Evolutionary conservation across 2,329 filamentous ascomycete species (phyloP).

Genomic region (Fusarium lyarnte): DNA sequence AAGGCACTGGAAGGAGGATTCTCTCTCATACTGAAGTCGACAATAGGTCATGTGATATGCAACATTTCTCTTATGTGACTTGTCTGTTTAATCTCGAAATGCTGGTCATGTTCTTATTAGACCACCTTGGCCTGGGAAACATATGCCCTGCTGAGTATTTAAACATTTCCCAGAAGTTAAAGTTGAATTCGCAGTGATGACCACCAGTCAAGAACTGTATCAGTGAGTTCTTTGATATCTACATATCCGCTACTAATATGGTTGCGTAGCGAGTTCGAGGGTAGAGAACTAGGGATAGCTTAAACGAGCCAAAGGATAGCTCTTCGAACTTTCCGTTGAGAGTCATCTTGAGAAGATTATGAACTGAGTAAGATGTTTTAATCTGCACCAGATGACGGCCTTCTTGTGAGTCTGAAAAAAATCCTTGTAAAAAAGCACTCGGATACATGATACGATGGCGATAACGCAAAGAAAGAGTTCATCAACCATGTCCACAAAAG

Average conservation of each 20-base stretch:
- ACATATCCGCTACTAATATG: not conserved
- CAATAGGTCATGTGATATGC: not conserved
- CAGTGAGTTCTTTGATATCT: not conserved
- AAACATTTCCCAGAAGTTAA: not conserved
- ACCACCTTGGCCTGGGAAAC: no score
- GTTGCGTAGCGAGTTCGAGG: not conserved
- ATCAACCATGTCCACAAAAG: not conserved
- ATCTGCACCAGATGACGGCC: accelerated
- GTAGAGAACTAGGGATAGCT: not conserved
- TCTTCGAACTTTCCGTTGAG: not conserved
- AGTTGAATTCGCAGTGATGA: accelerated
- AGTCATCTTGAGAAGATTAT: not conserved
- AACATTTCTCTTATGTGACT: not conserved
- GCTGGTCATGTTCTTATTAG: no score
- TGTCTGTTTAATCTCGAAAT: not conserved
- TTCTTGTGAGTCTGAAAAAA: not conserved
- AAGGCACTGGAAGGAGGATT: no score
- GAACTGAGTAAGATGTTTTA: not conserved
- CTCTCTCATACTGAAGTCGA: accelerated
- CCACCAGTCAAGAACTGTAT: not conserved
- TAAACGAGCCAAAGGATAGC: no score
- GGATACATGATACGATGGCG: not conserved
- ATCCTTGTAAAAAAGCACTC: not conserved
- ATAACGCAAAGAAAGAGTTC: not conserved
- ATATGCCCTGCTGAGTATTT: not conserved